phyloP scores from a whole-genome alignment of 495 filamentous ascomycete species.

The Aspergillus egyptiacus region DNA sequence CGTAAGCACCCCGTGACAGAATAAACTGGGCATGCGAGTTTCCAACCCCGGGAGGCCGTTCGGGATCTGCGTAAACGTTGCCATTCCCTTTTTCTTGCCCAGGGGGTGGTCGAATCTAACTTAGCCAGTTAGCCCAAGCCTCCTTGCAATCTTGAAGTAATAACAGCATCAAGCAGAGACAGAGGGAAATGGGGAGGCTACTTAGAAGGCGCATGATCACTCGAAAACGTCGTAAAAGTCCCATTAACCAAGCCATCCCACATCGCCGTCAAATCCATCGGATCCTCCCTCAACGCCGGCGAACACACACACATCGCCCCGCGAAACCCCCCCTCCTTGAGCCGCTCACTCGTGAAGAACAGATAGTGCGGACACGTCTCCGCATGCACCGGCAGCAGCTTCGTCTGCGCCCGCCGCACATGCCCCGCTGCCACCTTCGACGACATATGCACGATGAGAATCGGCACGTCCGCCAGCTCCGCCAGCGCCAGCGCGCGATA shows the following conservation, averaged over 20 bases:
- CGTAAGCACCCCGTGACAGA: slow-evolving; percentile 27
- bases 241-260: slow-evolving; percentile 43
- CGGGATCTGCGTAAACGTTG: slow-evolving; percentile 37
- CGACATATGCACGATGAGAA: slow-evolving; percentile 55
- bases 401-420: slow-evolving; percentile 51
- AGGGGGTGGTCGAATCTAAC: slow-evolving; percentile 25
- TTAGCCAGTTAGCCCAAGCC: neutral
- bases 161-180: neutral
- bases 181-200: slow-evolving; percentile 10
- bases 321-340: slow-evolving; percentile 46
- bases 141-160: too few relatives aligned
- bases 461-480: slow-evolving; percentile 49
- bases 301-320: slow-evolving; percentile 50
- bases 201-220: slow-evolving; percentile 37
- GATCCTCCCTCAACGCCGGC: slow-evolving; percentile 34
- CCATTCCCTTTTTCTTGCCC: slow-evolving; percentile 33
- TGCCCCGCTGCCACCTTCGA: slow-evolving; percentile 44
- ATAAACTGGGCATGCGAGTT: slow-evolving; percentile 47
- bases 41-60: slow-evolving; percentile 59
- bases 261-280: slow-evolving; percentile 36
- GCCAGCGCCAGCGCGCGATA: slow-evolving; percentile 52
- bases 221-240: slow-evolving; percentile 42
- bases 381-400: slow-evolving; percentile 51
- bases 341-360: slow-evolving; percentile 49
- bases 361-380: slow-evolving; percentile 64